phyloP scores from a whole-genome alignment of 495 filamentous ascomycete genomes.

The Aspergillus indologenus region DNA sequence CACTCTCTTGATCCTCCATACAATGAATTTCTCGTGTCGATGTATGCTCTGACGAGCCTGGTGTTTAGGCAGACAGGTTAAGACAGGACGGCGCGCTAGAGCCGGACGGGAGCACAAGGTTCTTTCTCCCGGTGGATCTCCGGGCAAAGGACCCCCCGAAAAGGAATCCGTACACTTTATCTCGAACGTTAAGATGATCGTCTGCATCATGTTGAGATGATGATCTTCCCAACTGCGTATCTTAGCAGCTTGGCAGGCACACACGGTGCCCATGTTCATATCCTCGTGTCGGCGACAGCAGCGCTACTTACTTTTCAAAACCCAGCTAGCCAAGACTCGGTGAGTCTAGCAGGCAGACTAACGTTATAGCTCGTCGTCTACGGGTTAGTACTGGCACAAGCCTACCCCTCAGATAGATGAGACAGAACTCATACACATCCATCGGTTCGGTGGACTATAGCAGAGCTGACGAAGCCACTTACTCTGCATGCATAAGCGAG shows the following conservation, averaged over 20 bases:
- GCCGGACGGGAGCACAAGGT: not conserved
- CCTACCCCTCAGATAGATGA: not conserved
- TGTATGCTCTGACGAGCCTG: no score
- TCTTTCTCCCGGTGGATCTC: no score
- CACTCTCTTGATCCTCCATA: no score
- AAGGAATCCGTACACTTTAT: no score
- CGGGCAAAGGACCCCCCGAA: no score
- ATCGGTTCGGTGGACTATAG: not conserved
- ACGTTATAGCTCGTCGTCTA: not conserved
- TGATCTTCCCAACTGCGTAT: not conserved
- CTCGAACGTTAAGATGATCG: not conserved
- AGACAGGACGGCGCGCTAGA: not conserved
- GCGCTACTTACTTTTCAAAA: no score
- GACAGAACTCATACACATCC: not conserved
- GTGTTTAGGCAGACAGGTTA: not conserved
- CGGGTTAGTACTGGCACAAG: not conserved
- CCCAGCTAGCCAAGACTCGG: no score
- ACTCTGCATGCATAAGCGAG: not conserved
- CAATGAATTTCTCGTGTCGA: no score
- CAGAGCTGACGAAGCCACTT: slow-evolving; percentile 2
- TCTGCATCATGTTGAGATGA: not conserved
- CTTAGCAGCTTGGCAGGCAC: not conserved
- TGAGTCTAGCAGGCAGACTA: not conserved
- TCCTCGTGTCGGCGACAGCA: not conserved
- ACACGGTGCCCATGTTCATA: not conserved